These are phyloP conservation scores for Hypoxylon sp. DNA, from an alignment of 2,329 filamentous ascomycete genomes.

Conservation along the genomic window DNA sequence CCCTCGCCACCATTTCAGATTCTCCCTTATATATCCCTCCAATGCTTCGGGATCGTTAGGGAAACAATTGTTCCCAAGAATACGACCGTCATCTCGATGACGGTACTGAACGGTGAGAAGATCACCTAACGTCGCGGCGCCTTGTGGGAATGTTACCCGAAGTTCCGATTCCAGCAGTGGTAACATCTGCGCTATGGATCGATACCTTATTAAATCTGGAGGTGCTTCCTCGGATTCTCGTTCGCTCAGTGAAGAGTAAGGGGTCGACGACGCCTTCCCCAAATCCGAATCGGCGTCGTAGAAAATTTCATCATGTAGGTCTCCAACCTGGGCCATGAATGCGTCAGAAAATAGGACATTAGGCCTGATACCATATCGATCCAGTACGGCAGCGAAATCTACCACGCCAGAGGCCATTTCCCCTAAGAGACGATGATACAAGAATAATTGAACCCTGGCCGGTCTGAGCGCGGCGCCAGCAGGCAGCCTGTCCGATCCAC, in stretches of 20 bases:
- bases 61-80: slow-evolving; percentile 72
- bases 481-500: slow-evolving; percentile 75
- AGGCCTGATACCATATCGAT: slow-evolving; percentile 78
- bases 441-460: slow-evolving; percentile 87
- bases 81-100: slow-evolving; percentile 66
- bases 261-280: slow-evolving; percentile 46
- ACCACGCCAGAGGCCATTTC: slow-evolving; percentile 80
- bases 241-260: slow-evolving; percentile 51
- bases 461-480: slow-evolving; percentile 77
- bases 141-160: slow-evolving; percentile 67
- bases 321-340: slow-evolving; percentile 82
- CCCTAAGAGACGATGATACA: slow-evolving; percentile 90
- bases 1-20: slow-evolving; percentile 92
- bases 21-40: slow-evolving; percentile 75
- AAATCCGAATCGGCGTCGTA: slow-evolving; percentile 61
- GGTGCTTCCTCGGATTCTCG: slow-evolving; percentile 52
- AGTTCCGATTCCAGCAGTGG: slow-evolving; percentile 64
- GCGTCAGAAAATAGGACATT: slow-evolving; percentile 79
- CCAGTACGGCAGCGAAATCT: slow-evolving; percentile 77
- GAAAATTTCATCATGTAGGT: slow-evolving; percentile 76
- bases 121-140: slow-evolving; percentile 63
- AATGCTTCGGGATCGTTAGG: slow-evolving; percentile 76
- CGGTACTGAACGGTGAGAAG: slow-evolving; percentile 70
- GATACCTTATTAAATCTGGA: slow-evolving; percentile 63
- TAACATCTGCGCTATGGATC: slow-evolving; percentile 64